Percentiles rank a stretch among this genome's conserved stretches.
Conservation (phyloP, 1,139 yeast species). For the Trichomonascaceae sp. region DNA sequence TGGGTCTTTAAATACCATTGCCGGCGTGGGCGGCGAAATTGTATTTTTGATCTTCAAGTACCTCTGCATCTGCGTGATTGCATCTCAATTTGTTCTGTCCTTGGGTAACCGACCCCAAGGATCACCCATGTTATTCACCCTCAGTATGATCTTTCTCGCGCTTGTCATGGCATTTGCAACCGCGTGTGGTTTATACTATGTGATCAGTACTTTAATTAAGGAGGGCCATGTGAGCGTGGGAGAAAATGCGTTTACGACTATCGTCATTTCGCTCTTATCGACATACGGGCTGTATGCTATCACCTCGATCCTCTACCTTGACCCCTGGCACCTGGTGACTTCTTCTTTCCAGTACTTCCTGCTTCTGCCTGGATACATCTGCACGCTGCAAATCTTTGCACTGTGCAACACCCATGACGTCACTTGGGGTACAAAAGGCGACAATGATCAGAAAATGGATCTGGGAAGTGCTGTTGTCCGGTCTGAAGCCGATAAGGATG, state of each 20-base stretch:
- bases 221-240: constrained; percentile 27
- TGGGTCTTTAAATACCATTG: constrained; percentile 45
- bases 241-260: constrained; percentile 49
- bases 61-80: constrained; percentile 62
- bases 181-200: constrained; percentile 71
- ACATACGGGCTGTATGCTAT: constrained; percentile 76
- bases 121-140: constrained; percentile 60
- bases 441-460: constrained; percentile 55
- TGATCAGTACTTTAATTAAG: constrained; percentile 38
- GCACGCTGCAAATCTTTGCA: constrained; percentile 85
- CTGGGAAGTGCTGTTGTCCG: constrained; percentile 52
- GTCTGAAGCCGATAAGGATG: constrained; percentile 39
- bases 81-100: constrained; percentile 78
- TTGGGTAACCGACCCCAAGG: constrained; percentile 96
- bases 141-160: constrained; percentile 58
- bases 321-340: constrained; percentile 89
- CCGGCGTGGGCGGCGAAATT: constrained; percentile 45
- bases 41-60: constrained; percentile 77
- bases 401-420: constrained; percentile 94
- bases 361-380: constrained; percentile 81
- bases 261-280: constrained; percentile 67
- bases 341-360: constrained; percentile 77
- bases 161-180: constrained; percentile 74
- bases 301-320: constrained; percentile 71
- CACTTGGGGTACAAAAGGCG: constrained; percentile 97